These are phyloP conservation scores for Trifolium dubium DNA, from an alignment of 306 rosid genomes.

Conservation along the genomic window DNA sequence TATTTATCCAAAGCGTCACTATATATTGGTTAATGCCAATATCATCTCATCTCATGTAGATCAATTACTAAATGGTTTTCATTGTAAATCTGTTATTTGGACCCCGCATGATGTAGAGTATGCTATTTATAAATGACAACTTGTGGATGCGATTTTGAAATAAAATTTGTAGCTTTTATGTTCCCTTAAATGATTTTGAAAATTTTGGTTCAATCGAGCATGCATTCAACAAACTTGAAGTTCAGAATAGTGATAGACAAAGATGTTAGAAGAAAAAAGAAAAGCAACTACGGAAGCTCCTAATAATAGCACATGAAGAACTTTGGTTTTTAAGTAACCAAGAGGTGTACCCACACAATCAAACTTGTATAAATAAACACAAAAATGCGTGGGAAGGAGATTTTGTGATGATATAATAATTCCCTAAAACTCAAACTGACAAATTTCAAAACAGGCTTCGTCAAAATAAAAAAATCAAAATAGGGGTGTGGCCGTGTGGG, in stretches of 20 bases:
- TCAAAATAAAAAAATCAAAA: too few relatives aligned
- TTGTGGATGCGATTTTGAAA: not conserved
- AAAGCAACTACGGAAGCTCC: not conserved
- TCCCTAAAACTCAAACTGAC: not conserved
- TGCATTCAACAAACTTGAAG: not conserved
- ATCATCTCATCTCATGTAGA: too few relatives aligned
- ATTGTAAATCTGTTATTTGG: not conserved
- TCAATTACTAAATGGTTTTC: too few relatives aligned
- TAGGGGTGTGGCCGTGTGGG: not conserved
- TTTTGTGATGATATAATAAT: not conserved
- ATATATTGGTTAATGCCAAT: too few relatives aligned
- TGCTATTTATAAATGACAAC: not conserved
- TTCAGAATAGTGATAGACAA: not conserved
- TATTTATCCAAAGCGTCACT: too few relatives aligned
- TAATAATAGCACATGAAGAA: conserved; percentile 13
- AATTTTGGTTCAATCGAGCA: not conserved
- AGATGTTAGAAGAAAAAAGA: not conserved
- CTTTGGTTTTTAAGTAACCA: not conserved
- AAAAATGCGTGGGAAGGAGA: not conserved
- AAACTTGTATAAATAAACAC: conserved; percentile 15
- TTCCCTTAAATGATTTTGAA: not conserved
- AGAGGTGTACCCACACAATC: conserved; percentile 10
- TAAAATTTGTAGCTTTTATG: conserved; percentile 1
- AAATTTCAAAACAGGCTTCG: not conserved
- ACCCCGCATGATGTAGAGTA: not conserved